These are phyloP conservation scores for Cystobasidium ongulense DNA, from an alignment of 768 basidiomycete species.

Conservation along the genomic window DNA sequence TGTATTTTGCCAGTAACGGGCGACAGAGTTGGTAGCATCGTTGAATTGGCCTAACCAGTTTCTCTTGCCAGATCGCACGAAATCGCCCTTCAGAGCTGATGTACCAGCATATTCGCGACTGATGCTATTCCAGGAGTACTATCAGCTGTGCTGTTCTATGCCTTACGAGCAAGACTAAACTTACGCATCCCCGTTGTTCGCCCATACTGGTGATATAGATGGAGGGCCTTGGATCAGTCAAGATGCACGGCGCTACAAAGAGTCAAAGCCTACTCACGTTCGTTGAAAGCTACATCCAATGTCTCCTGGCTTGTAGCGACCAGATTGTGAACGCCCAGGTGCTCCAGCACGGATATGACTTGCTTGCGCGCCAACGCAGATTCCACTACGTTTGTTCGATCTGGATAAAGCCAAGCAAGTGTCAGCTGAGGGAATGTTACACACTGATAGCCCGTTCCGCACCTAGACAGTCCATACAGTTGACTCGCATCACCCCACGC, in stretches of 20 bases:
- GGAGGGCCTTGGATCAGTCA: conserved; percentile 49
- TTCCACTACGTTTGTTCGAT: conserved; percentile 41
- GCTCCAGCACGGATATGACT: conserved; percentile 49
- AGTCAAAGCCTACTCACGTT: conserved; percentile 41
- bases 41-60: conserved; percentile 77
- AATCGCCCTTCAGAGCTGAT: conserved; percentile 90
- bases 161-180: conserved; percentile 60
- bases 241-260: background rate
- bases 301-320: conserved; percentile 57
- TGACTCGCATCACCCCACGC: conserved; percentile 34
- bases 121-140: conserved; percentile 11
- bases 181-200: conserved; percentile 94
- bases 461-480: conserved; percentile 41
- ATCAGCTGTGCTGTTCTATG: background rate
- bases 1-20: conserved; percentile 58
- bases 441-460: background rate
- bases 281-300: conserved; percentile 68
- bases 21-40: conserved; percentile 89
- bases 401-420: background rate
- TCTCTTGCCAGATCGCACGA: conserved; percentile 78
- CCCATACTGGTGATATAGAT: conserved; percentile 57
- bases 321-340: conserved; percentile 54
- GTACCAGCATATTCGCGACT: conserved; percentile 61
- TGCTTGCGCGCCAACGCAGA: conserved; percentile 85
- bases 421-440: background rate